Base-by-base conservation (phyloP, 1,139 yeast species). In the Insectozyma bohioensis region DNA sequence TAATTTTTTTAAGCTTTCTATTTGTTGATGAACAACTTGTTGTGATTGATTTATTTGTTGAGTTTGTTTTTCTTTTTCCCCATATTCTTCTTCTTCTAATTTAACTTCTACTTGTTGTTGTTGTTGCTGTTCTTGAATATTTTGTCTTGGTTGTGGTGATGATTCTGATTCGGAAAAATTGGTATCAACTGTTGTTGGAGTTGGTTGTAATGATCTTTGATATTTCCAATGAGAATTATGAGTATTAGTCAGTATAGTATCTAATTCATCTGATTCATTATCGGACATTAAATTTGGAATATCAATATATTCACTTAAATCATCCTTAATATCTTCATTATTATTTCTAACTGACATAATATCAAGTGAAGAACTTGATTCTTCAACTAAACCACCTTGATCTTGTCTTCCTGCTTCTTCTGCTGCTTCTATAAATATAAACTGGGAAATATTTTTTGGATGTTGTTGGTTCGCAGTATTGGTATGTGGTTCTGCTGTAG, bases 321-420 rank as follows among this genome's bases (percentile, higher is more conserved):
- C 40, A 26, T 37, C 37, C 16, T 37, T 31, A 24, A 34, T 33
- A 15, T 39, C 38, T 15, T 43, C 42, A 21, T 36, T 34, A 19
- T 36, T 30, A 22, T 41, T 31, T 33, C 41, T 42, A 4, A 31
- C 45, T 12, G 47, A 37, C 37, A 32, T 41, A 14, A 43, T 43
- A 33, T 43, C 47, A 18, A 43, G 40, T 11, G 43, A 42, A 20
- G 43, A 35, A 11, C 31, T 14, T n/a, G 31, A 22, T 19, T 13
- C 15, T 20, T 2, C 25, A 24, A 15, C 28, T 24, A n/a, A 16
- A 22, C 15, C 15, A 9, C 20, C 25, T 3, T 26, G 26, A 18
- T 28, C 34, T n/a, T 23, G 32, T 28, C 31, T 34, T 19, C 36
- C 39, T 16, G 30, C 31, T 20, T 18, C 36, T 31, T 33, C 40